Base-by-base conservation (phyloP, 257 asterid genomes). In the Coffea eugenioides region DNA sequence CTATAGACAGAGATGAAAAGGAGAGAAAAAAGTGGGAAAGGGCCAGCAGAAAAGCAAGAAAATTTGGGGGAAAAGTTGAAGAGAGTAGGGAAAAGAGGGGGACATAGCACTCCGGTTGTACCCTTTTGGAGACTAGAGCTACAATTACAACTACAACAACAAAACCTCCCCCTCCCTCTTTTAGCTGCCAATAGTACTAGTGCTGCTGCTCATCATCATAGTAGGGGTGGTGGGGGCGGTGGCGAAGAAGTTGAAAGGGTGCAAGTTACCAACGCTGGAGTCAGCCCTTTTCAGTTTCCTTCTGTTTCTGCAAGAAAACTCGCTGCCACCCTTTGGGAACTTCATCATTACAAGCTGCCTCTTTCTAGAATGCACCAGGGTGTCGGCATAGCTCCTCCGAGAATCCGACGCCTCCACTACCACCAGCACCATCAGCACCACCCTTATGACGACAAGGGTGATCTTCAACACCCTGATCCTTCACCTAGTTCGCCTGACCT, bases 241-340 rank as follows among this genome's bases (percentile, higher is more conserved):
- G 56, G 64, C 48, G 31, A 49, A 54, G 76, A 64, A 52, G 75
- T 73, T 83, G 80, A 10, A 83, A 80, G 43, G 65, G 83, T 48
- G 61, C 87, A 74, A 83, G 85, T 85, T 79, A 54, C 45, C 80
- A 59, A 52, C 23, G 64, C 73, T 82, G 31, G 70, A 48, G 71
- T 45, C 64, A 39, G 61, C 80, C 87, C 85, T 86, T 76, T 75
- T 36, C 73, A 27, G 71, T 8, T 77, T 76, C 84, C 92, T 84
- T 0, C 62, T 75, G 82, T 88, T 86, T 93, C 98, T 77, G 94
- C 93, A 1, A 92, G 99, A 83, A 93, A 93, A 83, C 95, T 95
- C 78, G 99, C 90, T 67, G 96, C 98, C 73, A 78, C 89, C 65
- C 90, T 90, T 74, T 95, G 98, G 97, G 97, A 93, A 54, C 90